A percentile compares a stretch with the other conserved stretches of the same genome.
Conservation (phyloP, 1,284 basidiomycete species). For the Inonotus obliquus region DNA sequence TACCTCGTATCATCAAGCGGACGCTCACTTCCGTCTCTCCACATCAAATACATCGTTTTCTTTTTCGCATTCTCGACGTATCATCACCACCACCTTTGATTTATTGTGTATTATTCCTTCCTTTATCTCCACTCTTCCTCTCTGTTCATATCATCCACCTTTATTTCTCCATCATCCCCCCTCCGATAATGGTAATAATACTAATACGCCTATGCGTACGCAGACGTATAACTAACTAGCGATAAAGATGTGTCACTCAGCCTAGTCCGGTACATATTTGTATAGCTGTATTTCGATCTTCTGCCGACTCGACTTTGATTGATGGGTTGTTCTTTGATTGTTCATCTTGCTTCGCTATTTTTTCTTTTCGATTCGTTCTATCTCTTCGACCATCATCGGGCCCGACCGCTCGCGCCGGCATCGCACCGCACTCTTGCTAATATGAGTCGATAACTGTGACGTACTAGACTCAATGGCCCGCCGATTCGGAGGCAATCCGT, state of each 20-base stretch:
- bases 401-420: not conserved
- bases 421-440: not conserved
- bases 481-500: not conserved
- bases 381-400: not conserved
- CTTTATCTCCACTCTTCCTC: not conserved
- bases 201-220: not conserved
- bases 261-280: not conserved
- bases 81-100: not conserved
- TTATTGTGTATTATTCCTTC: conserved; percentile 2
- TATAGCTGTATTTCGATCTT: not conserved
- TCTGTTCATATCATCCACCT: not conserved
- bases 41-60: not conserved
- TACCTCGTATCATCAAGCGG: not conserved
- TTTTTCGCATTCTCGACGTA: not conserved
- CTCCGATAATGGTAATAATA: not conserved
- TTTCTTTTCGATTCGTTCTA: not conserved
- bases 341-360: not conserved
- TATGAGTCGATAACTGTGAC: not conserved
- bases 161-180: not conserved
- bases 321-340: not conserved
- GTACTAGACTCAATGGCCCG: not conserved
- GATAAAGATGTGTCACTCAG: not conserved
- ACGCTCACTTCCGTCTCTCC: not conserved
- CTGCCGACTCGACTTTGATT: not conserved
- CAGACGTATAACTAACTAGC: not conserved